Base-by-base conservation (phyloP, 2,329 filamentous ascomycete species). In the Amauroascus niger region DNA sequence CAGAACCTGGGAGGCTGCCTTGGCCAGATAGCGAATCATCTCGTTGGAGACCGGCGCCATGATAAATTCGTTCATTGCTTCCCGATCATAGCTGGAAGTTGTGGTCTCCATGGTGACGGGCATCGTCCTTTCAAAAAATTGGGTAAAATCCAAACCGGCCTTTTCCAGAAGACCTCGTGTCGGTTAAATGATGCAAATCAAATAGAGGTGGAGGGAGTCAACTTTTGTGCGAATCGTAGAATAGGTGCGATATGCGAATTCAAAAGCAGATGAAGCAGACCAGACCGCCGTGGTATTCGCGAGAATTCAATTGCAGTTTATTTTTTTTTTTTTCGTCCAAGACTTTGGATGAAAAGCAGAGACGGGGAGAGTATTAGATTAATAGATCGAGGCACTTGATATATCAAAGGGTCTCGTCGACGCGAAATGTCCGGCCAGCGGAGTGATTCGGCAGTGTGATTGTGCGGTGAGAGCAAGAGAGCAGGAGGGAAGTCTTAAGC, bases 61-160 rank as follows among this genome's bases (percentile, higher is more conserved):
- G 52, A 76, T 67, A 54, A 76, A 76, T 55, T 75, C 69, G 39
- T 75, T 71, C 54, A 76, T 65, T 33, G 74, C 74, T 18, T 68
- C 67, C 59, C 68, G 62, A 61, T 76, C 74, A 55, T 67, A 61
- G 14, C 57, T 46, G 18, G 52, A 49, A 14, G 44, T 26, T 39
- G 45, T 52, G 48, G 33, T 40, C 50, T 7, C 49, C 56, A 59
- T 58, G 26, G 33, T 30, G 9, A 35, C 40, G 8, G 40, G 41
- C 32, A 39, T 46, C 9, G 6, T 18, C n/a, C n/a, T 37, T 24
- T 35, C 24, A 28, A 22, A 48, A 45, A 44, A 6, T 20, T 6
- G 9, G 11, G 18, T 32, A 43, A 22, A 43, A 40, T 45, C 47
- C 13, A 45, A 50, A 50, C 8, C 2, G 9, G 20, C 24, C 6